Conservation (phyloP, 2,329 filamentous ascomycete species). For the Colletotrichum limetticola region DNA sequence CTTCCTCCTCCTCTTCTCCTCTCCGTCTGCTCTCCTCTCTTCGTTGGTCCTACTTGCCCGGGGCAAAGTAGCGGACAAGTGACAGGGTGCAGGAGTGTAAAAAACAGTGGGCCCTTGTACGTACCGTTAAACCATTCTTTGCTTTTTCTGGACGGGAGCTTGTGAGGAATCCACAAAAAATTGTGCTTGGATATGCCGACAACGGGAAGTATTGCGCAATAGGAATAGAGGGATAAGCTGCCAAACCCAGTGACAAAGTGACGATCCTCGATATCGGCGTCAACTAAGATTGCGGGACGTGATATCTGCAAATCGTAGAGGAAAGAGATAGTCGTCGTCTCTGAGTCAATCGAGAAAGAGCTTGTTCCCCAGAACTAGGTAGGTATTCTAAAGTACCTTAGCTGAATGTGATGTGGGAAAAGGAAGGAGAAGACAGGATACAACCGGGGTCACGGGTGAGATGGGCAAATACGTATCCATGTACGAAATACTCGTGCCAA, state of each 20-base stretch:
- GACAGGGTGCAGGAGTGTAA: constrained; percentile 2
- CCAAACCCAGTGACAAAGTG: constrained; percentile 2
- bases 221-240: constrained; percentile 7
- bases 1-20: neutral
- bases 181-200: constrained; percentile 33
- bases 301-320: neutral
- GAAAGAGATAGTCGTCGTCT: neutral
- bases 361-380: neutral
- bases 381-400: too few species aligned
- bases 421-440: neutral
- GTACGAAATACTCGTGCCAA: neutral
- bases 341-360: neutral
- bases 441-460: neutral
- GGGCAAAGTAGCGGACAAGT: neutral
- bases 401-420: neutral
- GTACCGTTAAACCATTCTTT: constrained; percentile 7
- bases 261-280: constrained; percentile 21
- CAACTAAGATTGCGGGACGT: neutral
- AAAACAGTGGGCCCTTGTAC: neutral
- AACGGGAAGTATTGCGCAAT: constrained; percentile 29
- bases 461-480: neutral
- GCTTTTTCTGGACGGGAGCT: constrained; percentile 28
- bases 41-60: neutral
- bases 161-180: constrained; percentile 18
- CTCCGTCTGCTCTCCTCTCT: constrained; percentile 3